Conservation (phyloP, 2,329 filamentous ascomycete genomes). For the Paecilomyces formosus region DNA sequence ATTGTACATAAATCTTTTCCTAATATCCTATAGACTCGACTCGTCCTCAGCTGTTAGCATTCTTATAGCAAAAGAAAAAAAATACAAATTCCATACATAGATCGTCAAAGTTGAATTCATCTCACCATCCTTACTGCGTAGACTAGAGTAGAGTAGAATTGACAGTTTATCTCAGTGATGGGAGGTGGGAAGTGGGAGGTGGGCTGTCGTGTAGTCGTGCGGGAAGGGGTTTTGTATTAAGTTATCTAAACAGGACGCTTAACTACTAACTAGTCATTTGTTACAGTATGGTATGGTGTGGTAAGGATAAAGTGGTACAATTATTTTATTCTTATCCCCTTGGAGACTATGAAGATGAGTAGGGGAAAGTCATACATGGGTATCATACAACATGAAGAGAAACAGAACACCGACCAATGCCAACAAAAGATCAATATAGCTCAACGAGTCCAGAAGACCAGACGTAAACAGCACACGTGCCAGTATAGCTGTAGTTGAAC, state of each 20-base stretch:
- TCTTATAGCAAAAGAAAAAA: background rate
- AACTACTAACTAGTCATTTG: too few species aligned
- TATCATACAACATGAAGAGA: conserved; percentile 1
- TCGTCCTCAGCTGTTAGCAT: background rate
- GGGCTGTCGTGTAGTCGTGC: too few species aligned
- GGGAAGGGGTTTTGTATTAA: too few species aligned
- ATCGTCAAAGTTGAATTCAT: background rate
- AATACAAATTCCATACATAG: too few species aligned
- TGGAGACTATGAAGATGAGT: background rate
- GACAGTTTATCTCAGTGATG: too few species aligned
- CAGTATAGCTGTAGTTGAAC: background rate
- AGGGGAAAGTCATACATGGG: background rate
- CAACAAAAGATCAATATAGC: background rate
- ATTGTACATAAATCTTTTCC: background rate
- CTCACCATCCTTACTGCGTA: too few species aligned
- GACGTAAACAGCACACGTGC: background rate
- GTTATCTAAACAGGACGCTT: too few species aligned
- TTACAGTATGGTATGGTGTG: background rate
- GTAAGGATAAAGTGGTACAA: background rate
- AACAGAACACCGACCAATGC: background rate
- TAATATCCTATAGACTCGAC: background rate
- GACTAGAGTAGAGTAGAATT: too few species aligned
- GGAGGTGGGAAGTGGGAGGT: too few species aligned
- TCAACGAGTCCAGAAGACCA: background rate
- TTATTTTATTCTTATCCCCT: background rate